Evolutionary conservation across 257 asterid genomes (phyloP), one percentile per base, ranked within the genome.

Genomic region (Solanum acaule): DNA sequence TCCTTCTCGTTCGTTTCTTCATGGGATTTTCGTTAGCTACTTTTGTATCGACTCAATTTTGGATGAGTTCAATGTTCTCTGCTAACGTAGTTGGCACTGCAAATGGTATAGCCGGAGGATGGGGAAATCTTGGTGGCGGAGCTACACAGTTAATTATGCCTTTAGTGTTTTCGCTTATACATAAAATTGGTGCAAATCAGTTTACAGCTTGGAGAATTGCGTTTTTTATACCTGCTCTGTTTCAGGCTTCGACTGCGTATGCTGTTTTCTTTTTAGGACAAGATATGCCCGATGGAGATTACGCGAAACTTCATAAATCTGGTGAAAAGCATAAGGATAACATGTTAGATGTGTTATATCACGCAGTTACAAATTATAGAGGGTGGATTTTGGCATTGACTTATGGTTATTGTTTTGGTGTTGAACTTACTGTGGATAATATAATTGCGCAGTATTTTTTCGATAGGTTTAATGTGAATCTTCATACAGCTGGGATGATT

Each of bases 71-170:
- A 8, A 75, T 96, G 91, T 96, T 96, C 89, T 90, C 92, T 12
- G 35, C 88, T 1, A 90, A 37, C 1, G 96, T 96, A 38, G 96
- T 96, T 38, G 99, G 95, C 73, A 94, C 98, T 1, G 98, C 98
- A 6, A 96, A 96, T 75, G 98, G 98, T 13, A 33, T 95, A 7
- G 88, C 98, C 1, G 99, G 97, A 12, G 98, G 99, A 0, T 95
- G 99, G 99, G 99, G 99, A 1, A 97, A 97, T 67, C 97, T 96
- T 16, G 99, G 99, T 35, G 98, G 98, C 34, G 98, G 99, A 0
- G 98, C 98, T 0, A 92, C 98, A 0, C 99, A 96, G 91, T 93
- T 96, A 10, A 94, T 96, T 86, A 96, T 96, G 99, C 98, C 98
- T 0, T 91, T 94, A 0, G 95, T 94, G 1, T 95, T 91, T 82